Conservation (phyloP, 768 basidiomycete genomes). For the Inosperma sp. region DNA sequence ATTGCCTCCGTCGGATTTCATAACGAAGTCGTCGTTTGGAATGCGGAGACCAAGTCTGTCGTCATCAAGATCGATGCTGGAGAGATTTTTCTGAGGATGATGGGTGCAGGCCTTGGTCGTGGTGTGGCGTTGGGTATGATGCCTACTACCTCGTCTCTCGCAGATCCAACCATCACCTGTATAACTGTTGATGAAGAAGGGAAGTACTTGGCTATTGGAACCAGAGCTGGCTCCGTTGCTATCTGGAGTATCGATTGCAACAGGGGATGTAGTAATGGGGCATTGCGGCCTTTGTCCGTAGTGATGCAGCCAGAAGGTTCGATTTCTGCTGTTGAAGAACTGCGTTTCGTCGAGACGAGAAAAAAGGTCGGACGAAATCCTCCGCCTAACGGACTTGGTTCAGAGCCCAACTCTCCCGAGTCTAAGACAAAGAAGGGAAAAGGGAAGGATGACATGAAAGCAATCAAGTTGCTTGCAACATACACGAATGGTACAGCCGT, state of each 20-base stretch:
- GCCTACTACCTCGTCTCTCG: slow-evolving; percentile 43
- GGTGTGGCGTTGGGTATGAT: slow-evolving; percentile 6
- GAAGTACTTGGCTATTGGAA: slow-evolving; percentile 65
- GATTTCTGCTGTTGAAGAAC: slow-evolving; percentile 47
- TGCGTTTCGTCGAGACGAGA: slow-evolving; percentile 42
- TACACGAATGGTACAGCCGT: slow-evolving; percentile 59
- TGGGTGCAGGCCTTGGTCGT: slow-evolving; percentile 17
- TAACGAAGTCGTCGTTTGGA: slow-evolving; percentile 75
- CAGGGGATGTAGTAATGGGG: slow-evolving; percentile 16
- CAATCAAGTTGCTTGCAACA: slow-evolving; percentile 40
- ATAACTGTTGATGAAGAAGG: slow-evolving; percentile 62
- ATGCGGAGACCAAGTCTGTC: slow-evolving; percentile 13
- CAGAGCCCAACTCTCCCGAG: slow-evolving; percentile 32
- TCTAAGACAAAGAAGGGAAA: slow-evolving; percentile 13
- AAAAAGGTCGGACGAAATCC: slow-evolving; percentile 9
- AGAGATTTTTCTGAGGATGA: slow-evolving; percentile 45
- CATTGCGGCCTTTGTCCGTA: slow-evolving; percentile 27
- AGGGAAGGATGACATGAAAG: slow-evolving; percentile 1
- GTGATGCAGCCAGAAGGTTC: slow-evolving; percentile 39
- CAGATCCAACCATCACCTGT: slow-evolving; percentile 49
- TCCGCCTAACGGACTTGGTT: slow-evolving; percentile 18
- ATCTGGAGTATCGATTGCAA: slow-evolving; percentile 43
- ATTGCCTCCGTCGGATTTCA: slow-evolving; percentile 71
- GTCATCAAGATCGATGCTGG: slow-evolving; percentile 40
- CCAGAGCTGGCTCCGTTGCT: slow-evolving; percentile 58